Evolutionary conservation across 176 grass and related monocot species (phyloP), one percentile per base, ranked within the genome.

Genomic region (Ampelocalamus luodianensis): DNA sequence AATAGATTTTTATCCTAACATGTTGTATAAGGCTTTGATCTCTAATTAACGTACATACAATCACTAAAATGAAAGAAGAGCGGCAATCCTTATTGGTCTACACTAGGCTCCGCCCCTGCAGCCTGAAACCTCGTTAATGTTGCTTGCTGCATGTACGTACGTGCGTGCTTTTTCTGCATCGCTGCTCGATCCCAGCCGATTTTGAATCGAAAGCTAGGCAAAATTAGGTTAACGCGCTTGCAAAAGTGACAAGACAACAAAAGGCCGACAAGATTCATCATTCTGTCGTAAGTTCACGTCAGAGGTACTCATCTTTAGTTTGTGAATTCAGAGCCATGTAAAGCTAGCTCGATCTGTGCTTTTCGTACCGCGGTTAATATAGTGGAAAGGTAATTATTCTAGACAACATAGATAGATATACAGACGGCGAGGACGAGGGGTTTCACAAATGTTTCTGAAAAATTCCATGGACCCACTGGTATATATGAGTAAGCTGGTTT

Each of bases 201-300:
- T 23, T 59, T 10, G 8, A 14, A 14, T 48, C 45, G 45, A 14
- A 70, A 60, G 69, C n/a, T 16, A 48, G 51, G 43, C 24, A 46
- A 3, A 22, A n/a, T 22, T 24, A 72, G 36, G 26, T 8, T 46
- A 62, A 83, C 11, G 7, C 69, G 50, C 46, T 48, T 36, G 45
- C 15, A 42, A 68, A 63, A 74, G 69, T 74, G 27, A 48, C 18
- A 12, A 73, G 81, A 45, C 55, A 54, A 63, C n/a, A 36, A 78
- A 88, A 83, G 74, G 73, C 80, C 80, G 80, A 88, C 86, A 83
- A n/a, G 56, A 10, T 64, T 78, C 54, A 83, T 78, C 74, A 61
- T 72, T 88, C 58, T 64, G 65, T 78, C 54, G 65, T 43, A 63
- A 61, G 43, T 27, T 83, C 80, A 83, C 20, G 80, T 82, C 86